Evolutionary conservation across 179 eudicot genomes (phyloP).

Genomic region (Silene vulgaris): DNA sequence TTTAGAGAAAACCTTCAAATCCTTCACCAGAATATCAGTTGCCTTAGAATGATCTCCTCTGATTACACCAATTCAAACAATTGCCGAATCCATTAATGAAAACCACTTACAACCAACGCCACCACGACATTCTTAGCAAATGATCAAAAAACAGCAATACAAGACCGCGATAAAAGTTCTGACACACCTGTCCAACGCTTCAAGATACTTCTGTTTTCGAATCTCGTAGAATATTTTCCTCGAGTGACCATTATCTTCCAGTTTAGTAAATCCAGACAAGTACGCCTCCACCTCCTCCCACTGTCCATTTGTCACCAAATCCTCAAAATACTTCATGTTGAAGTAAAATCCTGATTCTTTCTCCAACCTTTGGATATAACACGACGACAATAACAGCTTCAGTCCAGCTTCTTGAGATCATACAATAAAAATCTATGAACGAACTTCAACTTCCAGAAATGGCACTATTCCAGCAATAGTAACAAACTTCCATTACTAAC

Average conservation of each 20-base stretch:
- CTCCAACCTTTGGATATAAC: slow-evolving; percentile 32
- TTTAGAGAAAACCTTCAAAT: slow-evolving; percentile 46
- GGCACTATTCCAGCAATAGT: too few species aligned
- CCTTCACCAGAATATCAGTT: slow-evolving; percentile 46
- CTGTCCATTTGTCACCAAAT: slow-evolving; percentile 43
- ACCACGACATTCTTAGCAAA: too few species aligned
- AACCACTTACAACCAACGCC: too few species aligned
- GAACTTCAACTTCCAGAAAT: too few species aligned
- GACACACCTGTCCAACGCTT: slow-evolving; percentile 40
- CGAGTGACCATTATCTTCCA: slow-evolving; percentile 43
- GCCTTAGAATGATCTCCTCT: slow-evolving; percentile 49
- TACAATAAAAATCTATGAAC: too few species aligned
- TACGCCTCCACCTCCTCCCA: slow-evolving; percentile 49
- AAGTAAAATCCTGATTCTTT: slow-evolving; percentile 47
- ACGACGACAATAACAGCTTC: too few species aligned
- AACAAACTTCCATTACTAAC: too few species aligned
- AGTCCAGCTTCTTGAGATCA: too few species aligned
- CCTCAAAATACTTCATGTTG: slow-evolving; percentile 44
- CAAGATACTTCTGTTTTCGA: slow-evolving; percentile 47
- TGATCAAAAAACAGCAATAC: too few species aligned
- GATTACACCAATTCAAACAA: too few species aligned
- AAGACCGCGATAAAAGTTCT: too few species aligned
- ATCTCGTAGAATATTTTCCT: slow-evolving; percentile 49
- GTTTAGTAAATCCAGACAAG: slow-evolving; percentile 47
- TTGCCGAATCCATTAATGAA: too few species aligned